phyloP scores from a whole-genome alignment of 768 basidiomycete genomes.

The Amanita thiersii region DNA sequence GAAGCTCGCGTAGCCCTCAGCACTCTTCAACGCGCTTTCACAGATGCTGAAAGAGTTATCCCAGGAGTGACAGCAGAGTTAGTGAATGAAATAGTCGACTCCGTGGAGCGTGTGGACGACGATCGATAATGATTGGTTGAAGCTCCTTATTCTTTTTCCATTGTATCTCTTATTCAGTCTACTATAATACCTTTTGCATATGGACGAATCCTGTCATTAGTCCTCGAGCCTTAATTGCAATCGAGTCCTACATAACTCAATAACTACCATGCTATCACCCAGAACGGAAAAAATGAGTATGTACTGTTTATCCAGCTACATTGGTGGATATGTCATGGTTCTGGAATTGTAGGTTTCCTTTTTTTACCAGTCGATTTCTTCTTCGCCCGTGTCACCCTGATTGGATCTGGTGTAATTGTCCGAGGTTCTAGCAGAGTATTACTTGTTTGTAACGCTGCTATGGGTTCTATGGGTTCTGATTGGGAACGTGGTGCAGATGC shows the following conservation, averaged over 20 bases:
- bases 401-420: slow-evolving; percentile 55
- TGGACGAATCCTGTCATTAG: too few species aligned
- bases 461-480: slow-evolving; percentile 17
- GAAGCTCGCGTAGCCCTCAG: slow-evolving; percentile 84
- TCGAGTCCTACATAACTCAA: too few species aligned
- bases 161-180: neutral
- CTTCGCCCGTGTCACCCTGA: slow-evolving; percentile 68
- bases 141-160: slow-evolving; percentile 9
- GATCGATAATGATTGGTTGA: slow-evolving; percentile 35
- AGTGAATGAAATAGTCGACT: slow-evolving; percentile 90
- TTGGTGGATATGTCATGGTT: too few species aligned
- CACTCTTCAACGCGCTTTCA: slow-evolving; percentile 84
- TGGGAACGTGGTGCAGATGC: slow-evolving; percentile 13
- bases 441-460: slow-evolving; percentile 44
- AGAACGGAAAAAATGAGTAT: too few species aligned
- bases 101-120: slow-evolving; percentile 85
- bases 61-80: slow-evolving; percentile 92
- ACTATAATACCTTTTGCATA: slow-evolving; percentile 2
- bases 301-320: too few species aligned
- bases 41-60: slow-evolving; percentile 91
- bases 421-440: slow-evolving; percentile 40
- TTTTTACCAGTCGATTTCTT: slow-evolving; percentile 59
- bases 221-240: neutral
- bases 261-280: too few species aligned
- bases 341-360: slow-evolving; percentile 31